Conservation (phyloP, 1,284 basidiomycete species). For the Trametes pubescens region DNA sequence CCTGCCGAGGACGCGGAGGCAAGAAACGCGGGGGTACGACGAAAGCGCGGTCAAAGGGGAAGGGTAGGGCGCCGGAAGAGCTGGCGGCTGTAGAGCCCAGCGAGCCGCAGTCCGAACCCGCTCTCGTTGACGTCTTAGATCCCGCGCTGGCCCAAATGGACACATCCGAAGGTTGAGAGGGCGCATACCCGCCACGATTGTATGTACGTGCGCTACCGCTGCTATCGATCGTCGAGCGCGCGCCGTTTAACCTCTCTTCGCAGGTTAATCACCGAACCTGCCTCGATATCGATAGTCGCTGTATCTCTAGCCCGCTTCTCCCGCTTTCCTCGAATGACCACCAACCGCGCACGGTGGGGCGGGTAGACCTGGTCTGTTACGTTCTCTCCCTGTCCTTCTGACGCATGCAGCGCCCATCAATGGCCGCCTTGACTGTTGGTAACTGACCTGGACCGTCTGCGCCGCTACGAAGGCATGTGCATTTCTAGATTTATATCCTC, state of each 20-base stretch:
- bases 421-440: neutral
- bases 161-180: conserved; percentile 20
- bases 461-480: neutral
- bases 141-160: conserved; percentile 23
- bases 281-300: conserved; percentile 15
- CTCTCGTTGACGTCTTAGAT: conserved; percentile 8
- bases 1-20: conserved; percentile 29
- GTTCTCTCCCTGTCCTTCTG: conserved; percentile 7
- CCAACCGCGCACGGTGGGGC: neutral
- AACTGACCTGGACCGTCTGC: neutral
- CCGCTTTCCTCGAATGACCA: conserved; percentile 11
- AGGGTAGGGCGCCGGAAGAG: conserved; percentile 10
- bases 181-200: neutral
- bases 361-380: conserved; percentile 5
- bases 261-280: conserved; percentile 17
- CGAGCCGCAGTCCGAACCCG: conserved; percentile 6
- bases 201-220: conserved; percentile 3
- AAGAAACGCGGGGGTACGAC: conserved; percentile 26
- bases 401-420: conserved; percentile 1
- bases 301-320: conserved; percentile 3
- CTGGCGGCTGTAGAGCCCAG: neutral
- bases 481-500: neutral
- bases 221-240: neutral
- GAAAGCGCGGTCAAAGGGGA: conserved; percentile 13
- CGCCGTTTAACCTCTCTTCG: conserved; percentile 23